Percentiles rank a stretch among this genome's conserved stretches.
These are phyloP conservation scores for Sicyos edulis DNA, from an alignment of 306 rosid genomes.

Conservation along the genomic window DNA sequence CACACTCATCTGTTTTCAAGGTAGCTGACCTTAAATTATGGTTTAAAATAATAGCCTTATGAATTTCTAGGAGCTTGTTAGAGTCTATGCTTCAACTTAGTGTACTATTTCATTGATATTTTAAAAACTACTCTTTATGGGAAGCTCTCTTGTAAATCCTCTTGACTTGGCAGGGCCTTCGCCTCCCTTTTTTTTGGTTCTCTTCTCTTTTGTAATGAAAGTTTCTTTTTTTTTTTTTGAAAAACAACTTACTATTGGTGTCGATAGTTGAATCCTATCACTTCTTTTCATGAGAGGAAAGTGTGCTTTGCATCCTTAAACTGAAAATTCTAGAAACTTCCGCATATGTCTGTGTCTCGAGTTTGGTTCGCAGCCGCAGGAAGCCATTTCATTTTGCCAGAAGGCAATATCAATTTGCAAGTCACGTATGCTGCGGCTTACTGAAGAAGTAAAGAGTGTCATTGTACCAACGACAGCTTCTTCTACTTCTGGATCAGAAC, in stretches of 20 bases:
- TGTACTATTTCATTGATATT: background rate
- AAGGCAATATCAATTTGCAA: constrained; percentile 79
- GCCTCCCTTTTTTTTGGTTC: background rate
- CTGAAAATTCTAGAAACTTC: constrained; percentile 54
- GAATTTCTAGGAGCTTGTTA: background rate
- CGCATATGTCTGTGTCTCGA: constrained; percentile 90
- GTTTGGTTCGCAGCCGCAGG: constrained; percentile 64
- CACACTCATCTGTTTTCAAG: background rate
- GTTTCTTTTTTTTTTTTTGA: no score
- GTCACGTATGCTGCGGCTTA: constrained; percentile 54
- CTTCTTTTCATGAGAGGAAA: background rate
- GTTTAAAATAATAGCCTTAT: constrained; percentile 11
- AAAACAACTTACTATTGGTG: background rate
- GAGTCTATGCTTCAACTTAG: background rate
- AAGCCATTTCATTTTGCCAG: constrained; percentile 69
- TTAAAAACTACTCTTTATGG: background rate
- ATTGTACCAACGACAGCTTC: constrained; percentile 37
- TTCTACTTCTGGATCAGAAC: constrained; percentile 39
- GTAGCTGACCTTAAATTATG: background rate
- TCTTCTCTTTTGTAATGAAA: no score
- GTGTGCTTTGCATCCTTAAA: constrained; percentile 38
- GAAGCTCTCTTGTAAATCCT: background rate
- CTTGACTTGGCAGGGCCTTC: background rate
- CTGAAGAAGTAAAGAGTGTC: constrained; percentile 44
- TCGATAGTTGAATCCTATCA: background rate